phyloP scores from a whole-genome alignment of 2,329 filamentous ascomycete genomes.

The Metarhizium humberi region DNA sequence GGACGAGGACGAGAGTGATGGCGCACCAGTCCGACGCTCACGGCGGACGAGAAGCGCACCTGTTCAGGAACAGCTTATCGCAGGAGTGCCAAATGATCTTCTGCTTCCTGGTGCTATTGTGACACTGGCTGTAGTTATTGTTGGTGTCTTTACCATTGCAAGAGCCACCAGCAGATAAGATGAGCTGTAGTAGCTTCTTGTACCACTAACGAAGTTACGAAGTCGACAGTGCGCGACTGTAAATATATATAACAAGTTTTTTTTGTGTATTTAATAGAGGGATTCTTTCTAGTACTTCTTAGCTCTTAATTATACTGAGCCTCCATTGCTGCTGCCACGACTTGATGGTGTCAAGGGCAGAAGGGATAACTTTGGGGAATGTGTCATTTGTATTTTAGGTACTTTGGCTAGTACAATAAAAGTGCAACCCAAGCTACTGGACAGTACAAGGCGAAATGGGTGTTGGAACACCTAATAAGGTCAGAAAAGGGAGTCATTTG shows the following conservation, averaged over 20 bases:
- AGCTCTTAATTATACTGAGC: neutral
- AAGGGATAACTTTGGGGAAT: too few relatives aligned
- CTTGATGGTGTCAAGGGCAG: too few relatives aligned
- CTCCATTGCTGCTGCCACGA: too few relatives aligned
- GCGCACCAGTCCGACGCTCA: slow-evolving; percentile 34
- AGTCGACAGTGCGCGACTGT: slow-evolving; percentile 19
- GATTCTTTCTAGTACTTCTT: neutral
- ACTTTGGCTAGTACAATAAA: neutral
- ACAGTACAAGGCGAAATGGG: neutral
- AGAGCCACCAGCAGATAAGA: slow-evolving; percentile 49
- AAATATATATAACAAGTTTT: slow-evolving; percentile 19
- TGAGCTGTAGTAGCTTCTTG: slow-evolving; percentile 7
- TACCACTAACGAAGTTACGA: slow-evolving; percentile 26
- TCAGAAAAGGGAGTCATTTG: too few relatives aligned
- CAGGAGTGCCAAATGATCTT: slow-evolving; percentile 88
- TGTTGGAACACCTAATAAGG: too few relatives aligned
- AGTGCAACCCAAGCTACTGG: neutral
- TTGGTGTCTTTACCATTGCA: slow-evolving; percentile 84
- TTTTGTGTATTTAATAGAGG: slow-evolving; percentile 7
- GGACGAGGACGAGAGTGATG: slow-evolving; percentile 42
- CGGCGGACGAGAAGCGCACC: slow-evolving; percentile 27
- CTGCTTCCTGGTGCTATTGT: slow-evolving; percentile 90
- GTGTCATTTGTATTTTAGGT: too few relatives aligned
- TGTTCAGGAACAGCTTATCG: slow-evolving; percentile 69
- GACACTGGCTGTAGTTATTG: slow-evolving; percentile 87